Base-by-base conservation (phyloP, 2,329 filamentous ascomycete genomes). In the Fusarium incarnatum region DNA sequence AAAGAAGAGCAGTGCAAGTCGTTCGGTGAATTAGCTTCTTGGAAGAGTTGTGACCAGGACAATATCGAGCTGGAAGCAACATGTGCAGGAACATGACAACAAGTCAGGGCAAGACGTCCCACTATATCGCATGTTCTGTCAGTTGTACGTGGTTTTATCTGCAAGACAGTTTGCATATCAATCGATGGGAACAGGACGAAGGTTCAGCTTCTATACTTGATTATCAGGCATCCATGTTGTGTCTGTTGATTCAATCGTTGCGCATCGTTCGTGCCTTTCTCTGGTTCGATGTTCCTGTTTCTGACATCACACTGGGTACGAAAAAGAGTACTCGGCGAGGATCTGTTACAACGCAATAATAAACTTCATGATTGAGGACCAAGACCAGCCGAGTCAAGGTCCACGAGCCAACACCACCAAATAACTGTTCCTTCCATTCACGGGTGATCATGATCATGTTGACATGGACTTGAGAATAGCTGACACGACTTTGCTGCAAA, bases 381-480 rank as follows among this genome's bases (percentile, higher is more conserved):
- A 44, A 70, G 73, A 67, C 73, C 73, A 75, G 34, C 50, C 66
- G 72, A 71, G 73, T 75, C 73, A 27, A 67, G 64, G 62, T 72
- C 57, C 64, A 71, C 56, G 66, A 73, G 64, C 72, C 72, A 74
- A 63, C 71, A 73, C 66, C 59, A 69, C 53, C 53, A 73, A 59
- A 56, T 37, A 48, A 49, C 42, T 30, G 46, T 57, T 48, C 46
- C 48, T 25, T 64, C 52, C 46, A 44, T 55, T 56, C 53, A 27
- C 27, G 30, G 22, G 67, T 72, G 67, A 71, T 46, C 66, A 34
- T 54, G 45, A 71, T 46, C 66, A 40, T 56, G 42, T 67, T 40
- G 44, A 53, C 44, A 50, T 55, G 63, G 48, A 32, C 49, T 55
- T 41, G 52, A 53, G 28, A 23, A 62, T 28, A 34, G 49, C 44